phyloP scores from a whole-genome alignment of 192 early-diverging fungal species.

The Backusella tarrabulga region DNA sequence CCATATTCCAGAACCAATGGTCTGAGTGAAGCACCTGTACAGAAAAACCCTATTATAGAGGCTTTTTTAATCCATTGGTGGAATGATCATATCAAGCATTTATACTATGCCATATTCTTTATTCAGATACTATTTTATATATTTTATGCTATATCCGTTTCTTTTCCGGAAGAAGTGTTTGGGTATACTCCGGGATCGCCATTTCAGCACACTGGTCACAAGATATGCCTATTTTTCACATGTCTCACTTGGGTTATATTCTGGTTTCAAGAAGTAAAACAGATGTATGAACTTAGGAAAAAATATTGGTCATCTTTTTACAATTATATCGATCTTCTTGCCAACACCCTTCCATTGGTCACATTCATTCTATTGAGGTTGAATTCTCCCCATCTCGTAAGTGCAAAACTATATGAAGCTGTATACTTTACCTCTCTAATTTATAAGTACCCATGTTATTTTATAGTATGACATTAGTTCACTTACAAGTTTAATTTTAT shows the following conservation, averaged over 20 bases:
- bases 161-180: background rate
- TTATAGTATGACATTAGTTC: background rate
- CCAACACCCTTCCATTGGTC: background rate
- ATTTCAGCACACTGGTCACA: background rate
- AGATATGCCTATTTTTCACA: background rate
- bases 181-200: background rate
- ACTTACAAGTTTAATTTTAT: background rate
- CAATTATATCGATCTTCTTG: background rate
- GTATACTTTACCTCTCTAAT: too few relatives aligned
- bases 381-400: background rate
- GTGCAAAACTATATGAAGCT: background rate
- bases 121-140: constrained; percentile 3
- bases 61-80: constrained; percentile 3
- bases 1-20: too few relatives aligned
- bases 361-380: background rate
- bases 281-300: background rate
- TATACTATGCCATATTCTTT: background rate
- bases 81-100: background rate
- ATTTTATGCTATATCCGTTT: background rate
- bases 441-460: background rate
- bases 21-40: background rate
- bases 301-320: background rate
- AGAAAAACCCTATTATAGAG: constrained; percentile 7
- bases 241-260: background rate
- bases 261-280: background rate